Percentiles rank a stretch among this genome's conserved stretches.
phyloP scores from a whole-genome alignment of 352 stramenopile genomes.

The Pythium vanterpoolii region DNA sequence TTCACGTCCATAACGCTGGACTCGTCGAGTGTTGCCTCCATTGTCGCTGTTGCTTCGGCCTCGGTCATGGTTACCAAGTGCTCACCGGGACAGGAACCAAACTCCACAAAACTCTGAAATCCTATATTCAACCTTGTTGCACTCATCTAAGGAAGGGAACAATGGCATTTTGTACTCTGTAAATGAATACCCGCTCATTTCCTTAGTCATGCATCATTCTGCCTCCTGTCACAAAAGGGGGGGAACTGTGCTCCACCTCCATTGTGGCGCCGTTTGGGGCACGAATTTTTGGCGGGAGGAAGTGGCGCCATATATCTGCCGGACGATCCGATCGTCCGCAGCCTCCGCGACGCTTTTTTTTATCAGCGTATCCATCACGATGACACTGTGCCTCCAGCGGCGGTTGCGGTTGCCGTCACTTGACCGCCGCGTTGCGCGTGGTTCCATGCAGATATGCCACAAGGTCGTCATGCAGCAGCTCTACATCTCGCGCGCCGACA shows the following conservation, averaged over 20 bases:
- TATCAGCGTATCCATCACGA: slow-evolving; percentile 9
- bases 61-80: slow-evolving; percentile 16
- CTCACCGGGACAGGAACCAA: not conserved
- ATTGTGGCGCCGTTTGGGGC: slow-evolving; percentile 3
- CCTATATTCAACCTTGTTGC: no score
- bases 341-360: not conserved
- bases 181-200: not conserved
- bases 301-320: slow-evolving; percentile 4
- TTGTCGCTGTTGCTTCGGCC: not conserved
- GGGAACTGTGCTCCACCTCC: not conserved
- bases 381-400: slow-evolving; percentile 62
- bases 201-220: not conserved
- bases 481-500: slow-evolving; percentile 76
- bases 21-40: not conserved
- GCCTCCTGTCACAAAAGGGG: not conserved
- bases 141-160: no score
- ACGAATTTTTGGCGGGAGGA: slow-evolving; percentile 13
- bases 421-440: slow-evolving; percentile 66
- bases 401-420: slow-evolving; percentile 57
- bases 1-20: slow-evolving; percentile 7
- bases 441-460: slow-evolving; percentile 82
- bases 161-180: not conserved
- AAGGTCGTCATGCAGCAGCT: slow-evolving; percentile 84
- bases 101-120: not conserved
- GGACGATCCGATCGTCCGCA: not conserved